Evolutionary conservation across 768 basidiomycete species (phyloP), one percentile per base, ranked within the genome.

Genomic region (Lactifluus volemus): DNA sequence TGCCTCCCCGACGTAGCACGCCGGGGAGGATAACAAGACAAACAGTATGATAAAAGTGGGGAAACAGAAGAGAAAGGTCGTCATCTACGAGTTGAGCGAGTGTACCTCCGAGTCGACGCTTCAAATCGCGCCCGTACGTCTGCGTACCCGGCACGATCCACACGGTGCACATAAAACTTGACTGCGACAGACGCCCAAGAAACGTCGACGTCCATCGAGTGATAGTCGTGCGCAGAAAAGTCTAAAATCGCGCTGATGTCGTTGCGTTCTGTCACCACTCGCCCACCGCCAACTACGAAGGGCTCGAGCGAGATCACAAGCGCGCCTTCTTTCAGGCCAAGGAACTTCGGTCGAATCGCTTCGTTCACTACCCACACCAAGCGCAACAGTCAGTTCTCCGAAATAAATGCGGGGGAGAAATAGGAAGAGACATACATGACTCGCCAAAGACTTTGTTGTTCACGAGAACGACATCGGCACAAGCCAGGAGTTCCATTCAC

Each of bases 241-340:
- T 88, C 84, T 70, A 95, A 88, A 59, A 94, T 93, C 9, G 88
- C 82, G 60, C 84, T 83, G 54, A 92, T 89, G 62, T 90, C 87
- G 66, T 93, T 96, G 49, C 89, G 86, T 67, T 92, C 86, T 0
- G 89, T 92, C 59, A 97, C 17, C 3, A 42, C 77, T 41, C 89
- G 83, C 47, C 85, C 87, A 66, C 86, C 77, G 25, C 75, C 72
- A 0, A 86, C 81, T 58, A 94, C 86, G 64, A 92, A 97, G 1
- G 93, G 92, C 60, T 87, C 84, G 17, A 99, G 75, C 19, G 91
- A 93, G 41, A 98, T 82, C 50, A 99, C 89, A 51, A 85, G 85
- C 0, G 94, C 92, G 19, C 92, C 91, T 61, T 96, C 92, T 69
- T 93, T 97, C 61, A 98, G 76, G 69, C 98, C 97, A 57, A 99